Base-by-base conservation (phyloP, 345 rosid species). In the Dipteronia sinensis region DNA sequence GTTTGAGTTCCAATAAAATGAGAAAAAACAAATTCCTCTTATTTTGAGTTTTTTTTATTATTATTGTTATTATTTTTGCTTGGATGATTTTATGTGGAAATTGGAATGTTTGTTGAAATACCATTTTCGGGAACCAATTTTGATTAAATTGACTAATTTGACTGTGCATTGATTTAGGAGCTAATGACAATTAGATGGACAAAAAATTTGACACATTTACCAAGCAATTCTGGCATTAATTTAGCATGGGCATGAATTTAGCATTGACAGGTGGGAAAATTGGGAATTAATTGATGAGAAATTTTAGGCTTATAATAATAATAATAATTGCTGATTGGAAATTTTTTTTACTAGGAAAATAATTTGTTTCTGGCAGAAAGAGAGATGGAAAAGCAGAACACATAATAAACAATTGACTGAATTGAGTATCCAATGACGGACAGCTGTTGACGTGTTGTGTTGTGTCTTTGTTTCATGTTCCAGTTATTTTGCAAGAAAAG, bases 1-100 rank as follows among this genome's bases (percentile, higher is more conserved):
- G 20, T 44, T 23, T 70, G 29, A 61, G 12, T 59, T 53, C 58
- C 58, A 63, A 64, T 42, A 73, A 58, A 65, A 65, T 27, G 40
- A 6, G 22, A 77, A 59, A 55, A 76, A 27, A 74, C 27, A 5
- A 13, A 67, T 76, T 69, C 71, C 71, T 74, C 22, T 34, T 38
- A 56, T 40, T 3, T 31, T 16, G 25, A 3, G 29, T 4, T 3
- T 9, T 3, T 59, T 19, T 11, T 16, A 44, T 4, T 4, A 34
- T 34, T 34, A 34, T 34, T 34, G 4, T 22, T 12, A 15, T 72
- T 64, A 2, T 3, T 11, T 59, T 27, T 71, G 25, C 3, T 34
- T 6, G 0, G 23, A 20, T 11, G 34, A 59, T 59, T 73, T 61
- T 73, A 17, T 58, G 23, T 23, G 4, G 38, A 34, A 34, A 34